Percentiles rank a stretch among this genome's conserved stretches.
phyloP scores from a whole-genome alignment of 176 grass and related monocot species.

The Thalia dealbata region DNA sequence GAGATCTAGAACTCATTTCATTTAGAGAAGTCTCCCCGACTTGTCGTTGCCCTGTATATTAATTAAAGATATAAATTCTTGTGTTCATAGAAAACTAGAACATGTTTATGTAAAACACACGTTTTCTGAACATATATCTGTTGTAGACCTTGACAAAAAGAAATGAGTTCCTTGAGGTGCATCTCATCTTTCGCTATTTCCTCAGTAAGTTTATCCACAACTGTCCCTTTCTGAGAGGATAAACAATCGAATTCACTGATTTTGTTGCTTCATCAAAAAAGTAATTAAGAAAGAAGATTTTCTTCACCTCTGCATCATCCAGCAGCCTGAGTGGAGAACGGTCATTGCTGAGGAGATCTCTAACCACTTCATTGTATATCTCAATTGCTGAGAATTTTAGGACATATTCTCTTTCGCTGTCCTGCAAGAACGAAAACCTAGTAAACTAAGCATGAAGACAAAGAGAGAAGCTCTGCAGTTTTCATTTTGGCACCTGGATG shows the following conservation, averaged over 20 bases:
- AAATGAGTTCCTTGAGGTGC: constrained; percentile 80
- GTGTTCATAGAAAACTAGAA: background rate
- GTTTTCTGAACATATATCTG: background rate
- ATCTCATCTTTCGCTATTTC: constrained; percentile 64
- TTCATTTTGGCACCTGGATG: background rate
- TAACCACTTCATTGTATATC: constrained; percentile 95
- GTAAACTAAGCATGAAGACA: background rate
- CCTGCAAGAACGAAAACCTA: constrained; percentile 29
- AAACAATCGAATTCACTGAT: background rate
- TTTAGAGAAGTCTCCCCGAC: constrained; percentile 80
- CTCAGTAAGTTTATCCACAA: constrained; percentile 75
- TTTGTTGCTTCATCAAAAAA: background rate
- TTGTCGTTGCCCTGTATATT: constrained; percentile 63
- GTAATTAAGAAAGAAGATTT: background rate
- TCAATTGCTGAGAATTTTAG: constrained; percentile 86
- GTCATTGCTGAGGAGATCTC: constrained; percentile 65
- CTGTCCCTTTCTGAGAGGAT: constrained; percentile 59
- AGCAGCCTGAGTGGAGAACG: constrained; percentile 54
- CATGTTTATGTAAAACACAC: background rate
- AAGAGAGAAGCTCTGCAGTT: background rate
- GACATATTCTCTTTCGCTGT: constrained; percentile 73
- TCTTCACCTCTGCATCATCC: constrained; percentile 72
- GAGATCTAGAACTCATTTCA: constrained; percentile 83
- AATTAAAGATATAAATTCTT: background rate
- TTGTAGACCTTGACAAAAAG: constrained; percentile 53